These are phyloP conservation scores for Mycena latifolia DNA, from an alignment of 768 basidiomycete genomes.

Conservation along the genomic window DNA sequence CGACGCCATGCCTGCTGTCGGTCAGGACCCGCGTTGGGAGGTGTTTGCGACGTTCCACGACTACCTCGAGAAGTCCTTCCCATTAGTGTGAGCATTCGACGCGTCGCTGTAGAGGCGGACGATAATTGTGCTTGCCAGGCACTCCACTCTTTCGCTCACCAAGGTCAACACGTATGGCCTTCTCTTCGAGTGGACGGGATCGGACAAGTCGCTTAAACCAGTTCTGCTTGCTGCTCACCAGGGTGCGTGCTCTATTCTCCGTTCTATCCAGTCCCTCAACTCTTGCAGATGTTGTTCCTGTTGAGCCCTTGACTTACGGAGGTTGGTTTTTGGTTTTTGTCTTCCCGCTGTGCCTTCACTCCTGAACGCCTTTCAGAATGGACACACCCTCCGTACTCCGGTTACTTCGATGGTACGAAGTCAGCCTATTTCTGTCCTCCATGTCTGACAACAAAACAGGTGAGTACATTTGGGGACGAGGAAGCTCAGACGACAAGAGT, in stretches of 20 bases:
- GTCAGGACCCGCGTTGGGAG: slow-evolving; percentile 62
- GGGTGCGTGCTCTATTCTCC: slow-evolving; percentile 49
- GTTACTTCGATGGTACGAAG: slow-evolving; percentile 61
- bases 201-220: slow-evolving; percentile 73
- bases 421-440: background rate
- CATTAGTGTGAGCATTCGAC: slow-evolving; percentile 65
- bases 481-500: slow-evolving; percentile 81
- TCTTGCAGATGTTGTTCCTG: slow-evolving; percentile 70
- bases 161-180: slow-evolving; percentile 84
- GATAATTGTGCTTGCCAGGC: slow-evolving; percentile 50
- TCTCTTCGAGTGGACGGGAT: slow-evolving; percentile 80
- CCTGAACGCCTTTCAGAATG: slow-evolving; percentile 48
- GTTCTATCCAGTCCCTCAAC: background rate
- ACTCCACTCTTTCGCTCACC: slow-evolving; percentile 68
- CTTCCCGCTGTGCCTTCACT: background rate
- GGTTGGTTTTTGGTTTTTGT: slow-evolving; percentile 28
- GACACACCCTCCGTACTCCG: slow-evolving; percentile 71
- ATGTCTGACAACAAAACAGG: slow-evolving; percentile 40
- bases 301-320: slow-evolving; percentile 58
- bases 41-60: slow-evolving; percentile 53
- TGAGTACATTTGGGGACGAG: slow-evolving; percentile 80
- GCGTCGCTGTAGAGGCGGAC: no score
- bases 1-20: slow-evolving; percentile 62
- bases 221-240: slow-evolving; percentile 77
- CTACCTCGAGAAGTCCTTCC: slow-evolving; percentile 59